phyloP scores from a whole-genome alignment of 176 grass and related monocot species.

The Triticum monococcum region DNA sequence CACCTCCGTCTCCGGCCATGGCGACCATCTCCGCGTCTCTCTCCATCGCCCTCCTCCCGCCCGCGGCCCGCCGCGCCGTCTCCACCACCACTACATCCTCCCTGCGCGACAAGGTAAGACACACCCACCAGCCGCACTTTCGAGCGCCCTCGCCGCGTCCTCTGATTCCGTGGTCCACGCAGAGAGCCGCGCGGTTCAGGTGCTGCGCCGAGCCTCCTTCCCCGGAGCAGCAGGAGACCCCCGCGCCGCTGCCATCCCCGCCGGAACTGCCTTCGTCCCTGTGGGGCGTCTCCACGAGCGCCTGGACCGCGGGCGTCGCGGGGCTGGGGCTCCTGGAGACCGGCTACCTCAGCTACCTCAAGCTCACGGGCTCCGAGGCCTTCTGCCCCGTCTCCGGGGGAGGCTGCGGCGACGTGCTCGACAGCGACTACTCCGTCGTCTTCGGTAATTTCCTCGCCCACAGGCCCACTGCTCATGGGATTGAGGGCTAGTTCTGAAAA shows the following conservation, averaged over 20 bases:
- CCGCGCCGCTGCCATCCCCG: neutral
- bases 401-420: conserved; percentile 69
- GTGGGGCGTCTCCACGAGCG: conserved; percentile 61
- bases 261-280: conserved; percentile 11
- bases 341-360: conserved; percentile 81
- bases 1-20: conserved; percentile 42
- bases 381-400: conserved; percentile 79
- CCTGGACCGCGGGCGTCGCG: conserved; percentile 59
- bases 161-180: conserved; percentile 1
- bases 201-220: conserved; percentile 49
- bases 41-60: conserved; percentile 38
- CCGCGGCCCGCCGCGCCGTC: neutral
- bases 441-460: conserved; percentile 55
- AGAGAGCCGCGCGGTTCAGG: conserved; percentile 39
- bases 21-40: conserved; percentile 48
- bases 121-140: neutral
- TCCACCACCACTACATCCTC: neutral
- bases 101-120: conserved; percentile 28
- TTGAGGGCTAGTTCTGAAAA: neutral
- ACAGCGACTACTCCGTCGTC: conserved; percentile 71
- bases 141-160: neutral
- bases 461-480: neutral
- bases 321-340: conserved; percentile 81
- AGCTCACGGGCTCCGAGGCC: conserved; percentile 71
- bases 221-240: conserved; percentile 27